Evolutionary conservation across 148 eudicot genomes (phyloP).

Genomic region (Camellia granthamiana): DNA sequence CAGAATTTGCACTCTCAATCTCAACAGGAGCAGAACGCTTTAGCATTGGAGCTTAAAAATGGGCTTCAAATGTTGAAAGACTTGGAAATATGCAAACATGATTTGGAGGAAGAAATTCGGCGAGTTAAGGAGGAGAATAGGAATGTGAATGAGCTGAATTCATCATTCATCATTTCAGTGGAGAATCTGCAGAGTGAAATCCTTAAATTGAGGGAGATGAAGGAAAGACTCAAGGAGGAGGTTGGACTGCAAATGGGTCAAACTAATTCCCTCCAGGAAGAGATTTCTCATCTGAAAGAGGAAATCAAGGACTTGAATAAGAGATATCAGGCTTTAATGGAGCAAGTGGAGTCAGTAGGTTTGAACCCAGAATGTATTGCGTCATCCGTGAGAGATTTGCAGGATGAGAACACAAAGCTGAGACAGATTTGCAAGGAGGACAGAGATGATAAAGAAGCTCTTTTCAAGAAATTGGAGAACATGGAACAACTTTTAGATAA

Average conservation of each 20-base stretch:
- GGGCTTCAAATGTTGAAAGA: conserved; percentile 73
- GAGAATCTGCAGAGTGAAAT: conserved; percentile 55
- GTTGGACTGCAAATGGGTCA: conserved; percentile 54
- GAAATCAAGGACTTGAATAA: conserved; percentile 58
- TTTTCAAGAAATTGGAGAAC: conserved; percentile 45
- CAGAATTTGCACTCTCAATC: conserved; percentile 61
- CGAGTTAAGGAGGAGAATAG: conserved; percentile 58
- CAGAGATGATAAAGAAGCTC: conserved; percentile 49
- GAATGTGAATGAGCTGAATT: conserved; percentile 44
- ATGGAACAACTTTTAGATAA: conserved; percentile 52
- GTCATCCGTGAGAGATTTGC: conserved; percentile 50
- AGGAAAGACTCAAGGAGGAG: conserved; percentile 75
- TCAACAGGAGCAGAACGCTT: conserved; percentile 74
- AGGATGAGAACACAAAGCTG: conserved; percentile 66
- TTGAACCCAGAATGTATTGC: conserved; percentile 53
- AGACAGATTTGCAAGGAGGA: conserved; percentile 45
- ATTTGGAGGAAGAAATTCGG: conserved; percentile 60
- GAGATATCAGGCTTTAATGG: conserved; percentile 52
- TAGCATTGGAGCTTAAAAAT: conserved; percentile 64
- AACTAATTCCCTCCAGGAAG: conserved; percentile 53
- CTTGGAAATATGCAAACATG: conserved; percentile 50
- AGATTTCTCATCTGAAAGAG: conserved; percentile 53
- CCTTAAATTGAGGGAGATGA: conserved; percentile 50
- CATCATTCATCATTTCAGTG: conserved; percentile 41
- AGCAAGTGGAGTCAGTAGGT: conserved; percentile 60